Evolutionary conservation across 192 early-diverging fungal genomes (phyloP).

Genomic region (Coemansia sp.): DNA sequence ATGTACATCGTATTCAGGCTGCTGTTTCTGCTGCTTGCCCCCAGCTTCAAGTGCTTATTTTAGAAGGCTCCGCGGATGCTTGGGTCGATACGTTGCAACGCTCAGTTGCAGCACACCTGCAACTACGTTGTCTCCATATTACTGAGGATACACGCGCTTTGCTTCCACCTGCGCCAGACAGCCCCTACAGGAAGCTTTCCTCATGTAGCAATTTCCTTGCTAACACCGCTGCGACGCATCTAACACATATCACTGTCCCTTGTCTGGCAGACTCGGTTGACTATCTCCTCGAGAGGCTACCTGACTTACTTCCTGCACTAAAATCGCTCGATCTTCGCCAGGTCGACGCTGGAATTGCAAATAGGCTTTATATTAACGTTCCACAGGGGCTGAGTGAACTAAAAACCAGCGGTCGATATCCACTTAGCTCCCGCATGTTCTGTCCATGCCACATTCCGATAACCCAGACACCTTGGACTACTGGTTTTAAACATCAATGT

Average conservation of each 20-base stretch:
- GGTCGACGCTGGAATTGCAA: slow-evolving; percentile 29
- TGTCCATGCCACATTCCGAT: not conserved
- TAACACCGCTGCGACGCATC: not conserved
- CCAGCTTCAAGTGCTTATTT: slow-evolving; percentile 17
- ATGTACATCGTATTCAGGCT: slow-evolving; percentile 32
- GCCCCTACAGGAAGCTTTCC: slow-evolving; percentile 10
- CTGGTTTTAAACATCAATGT: not conserved
- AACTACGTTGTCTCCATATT: slow-evolving; percentile 31
- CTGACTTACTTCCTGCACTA: slow-evolving; percentile 20
- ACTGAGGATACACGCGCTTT: slow-evolving; percentile 41
- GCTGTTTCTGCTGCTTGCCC: slow-evolving; percentile 21
- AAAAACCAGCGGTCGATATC: slow-evolving; percentile 32
- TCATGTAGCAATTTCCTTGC: slow-evolving; percentile 17
- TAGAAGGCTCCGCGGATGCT: slow-evolving; percentile 39
- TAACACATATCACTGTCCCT: slow-evolving; percentile 47
- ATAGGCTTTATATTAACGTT: slow-evolving; percentile 21
- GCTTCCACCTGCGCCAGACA: slow-evolving; percentile 34
- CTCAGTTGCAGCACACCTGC: slow-evolving; percentile 23
- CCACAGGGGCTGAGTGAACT: slow-evolving; percentile 15
- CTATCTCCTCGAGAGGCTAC: slow-evolving; percentile 24
- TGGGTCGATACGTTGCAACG: slow-evolving; percentile 35
- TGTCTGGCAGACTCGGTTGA: slow-evolving; percentile 35
- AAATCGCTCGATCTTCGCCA: slow-evolving; percentile 37
- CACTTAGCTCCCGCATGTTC: slow-evolving; percentile 43
- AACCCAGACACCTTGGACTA: not conserved